phyloP scores from a whole-genome alignment of 768 basidiomycete species.

The Mycena galericulata region DNA sequence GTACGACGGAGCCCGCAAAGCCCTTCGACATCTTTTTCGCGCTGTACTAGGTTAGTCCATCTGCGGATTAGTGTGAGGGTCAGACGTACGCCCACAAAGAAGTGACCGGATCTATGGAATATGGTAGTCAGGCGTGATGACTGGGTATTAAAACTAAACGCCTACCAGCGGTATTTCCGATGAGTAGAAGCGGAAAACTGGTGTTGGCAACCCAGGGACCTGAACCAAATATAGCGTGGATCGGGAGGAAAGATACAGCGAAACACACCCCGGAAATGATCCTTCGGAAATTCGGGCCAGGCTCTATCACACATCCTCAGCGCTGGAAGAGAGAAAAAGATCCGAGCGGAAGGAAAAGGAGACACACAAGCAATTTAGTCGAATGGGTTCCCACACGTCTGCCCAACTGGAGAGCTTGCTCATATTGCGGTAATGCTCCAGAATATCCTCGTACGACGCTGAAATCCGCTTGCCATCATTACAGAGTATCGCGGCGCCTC shows the following conservation, averaged over 20 bases:
- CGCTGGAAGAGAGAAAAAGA: not conserved
- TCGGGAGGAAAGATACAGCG: constrained; percentile 49
- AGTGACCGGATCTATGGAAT: constrained; percentile 37
- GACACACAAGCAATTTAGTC: constrained; percentile 16
- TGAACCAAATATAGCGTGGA: constrained; percentile 68
- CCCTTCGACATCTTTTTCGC: constrained; percentile 53
- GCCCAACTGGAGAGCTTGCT: constrained; percentile 9
- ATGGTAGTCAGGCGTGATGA: not conserved
- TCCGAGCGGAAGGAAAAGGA: too few species aligned
- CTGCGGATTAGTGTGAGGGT: not conserved
- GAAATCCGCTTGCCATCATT: constrained; percentile 28
- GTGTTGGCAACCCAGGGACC: constrained; percentile 26
- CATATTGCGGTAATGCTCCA: constrained; percentile 5
- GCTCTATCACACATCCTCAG: not conserved
- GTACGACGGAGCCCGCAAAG: constrained; percentile 53
- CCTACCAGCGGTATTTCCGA: too few species aligned
- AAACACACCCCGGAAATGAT: constrained; percentile 33
- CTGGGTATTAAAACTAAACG: constrained; percentile 23
- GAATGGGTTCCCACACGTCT: not conserved
- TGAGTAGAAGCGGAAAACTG: not conserved
- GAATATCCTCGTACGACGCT: not conserved
- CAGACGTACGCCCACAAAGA: constrained; percentile 13
- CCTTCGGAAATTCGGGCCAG: constrained; percentile 32
- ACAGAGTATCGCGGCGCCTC: not conserved
- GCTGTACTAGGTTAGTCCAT: constrained; percentile 37